Evolutionary conservation across 2,329 filamentous ascomycete species (phyloP).

Genomic region (Clonostachys rosea): DNA sequence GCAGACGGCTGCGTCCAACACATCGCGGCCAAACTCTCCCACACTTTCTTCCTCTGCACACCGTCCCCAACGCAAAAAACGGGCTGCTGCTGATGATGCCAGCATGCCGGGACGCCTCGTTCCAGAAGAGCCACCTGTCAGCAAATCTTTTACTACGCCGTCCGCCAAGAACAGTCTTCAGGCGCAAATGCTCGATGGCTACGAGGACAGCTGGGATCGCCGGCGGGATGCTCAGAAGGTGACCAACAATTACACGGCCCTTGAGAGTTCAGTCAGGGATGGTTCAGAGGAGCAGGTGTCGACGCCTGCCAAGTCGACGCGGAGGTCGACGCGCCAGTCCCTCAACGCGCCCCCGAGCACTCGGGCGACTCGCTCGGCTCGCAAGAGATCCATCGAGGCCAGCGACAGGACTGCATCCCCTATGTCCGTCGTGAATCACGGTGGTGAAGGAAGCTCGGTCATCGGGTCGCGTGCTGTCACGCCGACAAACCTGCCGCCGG

Average conservation of each 20-base stretch:
- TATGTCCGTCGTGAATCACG: constrained; percentile 40
- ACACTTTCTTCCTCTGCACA: constrained; percentile 5
- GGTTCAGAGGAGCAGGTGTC: constrained; percentile 4
- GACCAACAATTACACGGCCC: constrained; percentile 26
- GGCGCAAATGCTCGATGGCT: constrained; percentile 11
- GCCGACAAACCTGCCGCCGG: constrained; percentile 44
- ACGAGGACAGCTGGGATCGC: constrained; percentile 8
- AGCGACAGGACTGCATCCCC: constrained; percentile 49
- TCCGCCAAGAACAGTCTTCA: constrained; percentile 16
- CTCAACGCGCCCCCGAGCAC: constrained; percentile 19
- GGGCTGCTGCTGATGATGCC: constrained; percentile 12
- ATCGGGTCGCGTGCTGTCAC: constrained; percentile 56
- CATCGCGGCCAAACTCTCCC: constrained; percentile 25
- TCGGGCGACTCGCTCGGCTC: constrained; percentile 41
- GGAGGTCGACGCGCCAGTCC: constrained; percentile 28
- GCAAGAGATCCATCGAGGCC: constrained; percentile 47
- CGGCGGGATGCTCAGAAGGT: constrained; percentile 26
- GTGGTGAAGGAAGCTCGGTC: constrained; percentile 35
- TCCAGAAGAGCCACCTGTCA: constrained; percentile 13
- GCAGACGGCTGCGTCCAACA: constrained; percentile 23
- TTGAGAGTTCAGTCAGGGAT: constrained; percentile 31
- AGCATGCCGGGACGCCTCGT: constrained; percentile 34
- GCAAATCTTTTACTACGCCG: constrained; percentile 11
- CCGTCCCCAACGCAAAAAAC: neutral
- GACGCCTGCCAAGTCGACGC: constrained; percentile 21